These are phyloP conservation scores for Eucalyptus lansdowneana DNA, from an alignment of 345 rosid genomes.

Conservation along the genomic window DNA sequence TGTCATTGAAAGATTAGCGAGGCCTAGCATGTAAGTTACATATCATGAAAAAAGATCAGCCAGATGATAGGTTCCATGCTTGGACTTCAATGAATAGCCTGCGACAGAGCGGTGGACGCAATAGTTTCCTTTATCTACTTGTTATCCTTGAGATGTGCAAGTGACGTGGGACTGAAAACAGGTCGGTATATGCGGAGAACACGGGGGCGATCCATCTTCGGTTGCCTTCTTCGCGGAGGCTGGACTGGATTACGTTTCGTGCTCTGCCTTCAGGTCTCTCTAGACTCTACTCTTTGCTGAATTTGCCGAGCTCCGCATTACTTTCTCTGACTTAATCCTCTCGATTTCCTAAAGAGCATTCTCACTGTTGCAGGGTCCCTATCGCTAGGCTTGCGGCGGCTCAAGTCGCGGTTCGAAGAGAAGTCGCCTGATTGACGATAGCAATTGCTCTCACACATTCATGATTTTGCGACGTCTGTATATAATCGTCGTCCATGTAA, in stretches of 20 bases:
- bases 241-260: slow-evolving; percentile 93
- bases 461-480: background rate
- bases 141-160: background rate
- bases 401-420: slow-evolving; percentile 46
- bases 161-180: slow-evolving; percentile 2
- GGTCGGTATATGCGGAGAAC: slow-evolving; percentile 98
- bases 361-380: slow-evolving; percentile 40
- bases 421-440: background rate
- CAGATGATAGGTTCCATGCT: background rate
- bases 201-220: slow-evolving; percentile 95
- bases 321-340: background rate
- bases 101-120: rapidly evolving
- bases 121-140: background rate
- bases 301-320: background rate
- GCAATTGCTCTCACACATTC: background rate
- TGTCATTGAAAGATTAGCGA: background rate
- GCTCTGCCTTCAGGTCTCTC: slow-evolving; percentile 88
- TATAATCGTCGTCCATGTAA: background rate
- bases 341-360: background rate
- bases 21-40: background rate
- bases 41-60: background rate
- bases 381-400: slow-evolving; percentile 97
- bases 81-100: background rate
- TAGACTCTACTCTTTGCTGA: background rate
- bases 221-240: slow-evolving; percentile 84